A percentile compares a stretch with the other conserved stretches of the same genome.
These are phyloP conservation scores for Paramecium tetraurelia DNA, from an alignment of 73 alveolate species.

Conservation along the genomic window DNA sequence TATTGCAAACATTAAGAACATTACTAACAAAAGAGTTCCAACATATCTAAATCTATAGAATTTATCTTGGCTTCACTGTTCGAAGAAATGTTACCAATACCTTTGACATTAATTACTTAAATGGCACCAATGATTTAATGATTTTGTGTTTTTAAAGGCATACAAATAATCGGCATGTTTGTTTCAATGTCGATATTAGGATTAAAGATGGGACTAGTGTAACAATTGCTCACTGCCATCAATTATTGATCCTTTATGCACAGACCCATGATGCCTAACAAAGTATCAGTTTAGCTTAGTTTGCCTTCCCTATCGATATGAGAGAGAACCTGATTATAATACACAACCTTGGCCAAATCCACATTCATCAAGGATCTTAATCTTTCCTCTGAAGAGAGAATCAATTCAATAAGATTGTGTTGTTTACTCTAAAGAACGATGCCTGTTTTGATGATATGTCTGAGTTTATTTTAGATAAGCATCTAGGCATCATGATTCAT, in stretches of 20 bases:
- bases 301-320: slow-evolving; percentile 50
- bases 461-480: slow-evolving; percentile 38
- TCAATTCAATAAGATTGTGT: neutral
- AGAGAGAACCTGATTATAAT: slow-evolving; percentile 50
- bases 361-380: slow-evolving; percentile 54
- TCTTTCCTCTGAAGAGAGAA: slow-evolving; percentile 18
- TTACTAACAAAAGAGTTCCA: slow-evolving; percentile 61
- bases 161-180: slow-evolving; percentile 69
- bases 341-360: slow-evolving; percentile 56
- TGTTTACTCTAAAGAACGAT: neutral
- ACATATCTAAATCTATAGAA: slow-evolving; percentile 67
- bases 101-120: slow-evolving; percentile 64
- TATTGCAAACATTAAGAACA: neutral
- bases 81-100: slow-evolving; percentile 61
- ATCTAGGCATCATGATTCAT: slow-evolving; percentile 49
- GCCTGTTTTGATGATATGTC: slow-evolving; percentile 7
- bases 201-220: slow-evolving; percentile 62
- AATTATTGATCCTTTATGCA: slow-evolving; percentile 31
- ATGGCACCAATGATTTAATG: slow-evolving; percentile 39
- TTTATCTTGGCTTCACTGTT: slow-evolving; percentile 57
- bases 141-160: slow-evolving; percentile 53
- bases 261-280: slow-evolving; percentile 61
- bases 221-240: slow-evolving; percentile 62
- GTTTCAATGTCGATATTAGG: slow-evolving; percentile 72
- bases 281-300: neutral